Conservation (phyloP, 148 eudicot species). For the Camellia lanceoleosa region DNA sequence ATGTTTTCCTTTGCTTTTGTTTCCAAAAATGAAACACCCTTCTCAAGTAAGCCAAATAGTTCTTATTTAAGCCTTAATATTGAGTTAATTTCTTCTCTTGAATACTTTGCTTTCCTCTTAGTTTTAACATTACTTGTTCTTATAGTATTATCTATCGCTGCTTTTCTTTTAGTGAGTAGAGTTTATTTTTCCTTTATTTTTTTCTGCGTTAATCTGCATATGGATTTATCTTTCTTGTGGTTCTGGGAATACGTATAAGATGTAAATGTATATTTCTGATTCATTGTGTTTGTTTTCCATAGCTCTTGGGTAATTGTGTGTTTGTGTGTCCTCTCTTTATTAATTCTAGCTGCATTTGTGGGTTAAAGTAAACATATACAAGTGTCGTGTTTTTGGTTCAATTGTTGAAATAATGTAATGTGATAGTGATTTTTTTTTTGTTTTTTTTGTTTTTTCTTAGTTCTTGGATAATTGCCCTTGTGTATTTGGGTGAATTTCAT, state of each 20-base stretch:
- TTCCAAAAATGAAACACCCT: neutral
- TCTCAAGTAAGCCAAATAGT: neutral
- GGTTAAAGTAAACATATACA: too few relatives aligned
- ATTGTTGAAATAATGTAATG: too few relatives aligned
- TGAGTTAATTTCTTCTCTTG: neutral
- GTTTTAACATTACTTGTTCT: neutral
- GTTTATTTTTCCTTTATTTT: neutral
- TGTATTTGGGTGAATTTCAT: neutral
- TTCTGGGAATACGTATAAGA: too few relatives aligned
- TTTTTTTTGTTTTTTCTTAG: neutral
- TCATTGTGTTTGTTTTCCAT: too few relatives aligned
- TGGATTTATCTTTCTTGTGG: neutral
- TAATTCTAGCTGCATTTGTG: too few relatives aligned
- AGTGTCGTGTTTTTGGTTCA: too few relatives aligned
- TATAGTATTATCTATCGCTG: neutral
- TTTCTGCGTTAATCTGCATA: neutral
- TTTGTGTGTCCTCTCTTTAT: too few relatives aligned
- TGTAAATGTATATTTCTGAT: too few relatives aligned
- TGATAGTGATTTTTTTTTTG: too few relatives aligned
- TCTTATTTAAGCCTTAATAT: neutral
- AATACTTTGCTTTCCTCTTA: too few relatives aligned
- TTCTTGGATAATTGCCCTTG: neutral
- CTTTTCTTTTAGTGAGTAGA: neutral
- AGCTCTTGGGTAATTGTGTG: too few relatives aligned
- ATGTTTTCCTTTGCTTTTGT: neutral